phyloP scores from a whole-genome alignment of 345 rosid species.

The Sapria himalayana region DNA sequence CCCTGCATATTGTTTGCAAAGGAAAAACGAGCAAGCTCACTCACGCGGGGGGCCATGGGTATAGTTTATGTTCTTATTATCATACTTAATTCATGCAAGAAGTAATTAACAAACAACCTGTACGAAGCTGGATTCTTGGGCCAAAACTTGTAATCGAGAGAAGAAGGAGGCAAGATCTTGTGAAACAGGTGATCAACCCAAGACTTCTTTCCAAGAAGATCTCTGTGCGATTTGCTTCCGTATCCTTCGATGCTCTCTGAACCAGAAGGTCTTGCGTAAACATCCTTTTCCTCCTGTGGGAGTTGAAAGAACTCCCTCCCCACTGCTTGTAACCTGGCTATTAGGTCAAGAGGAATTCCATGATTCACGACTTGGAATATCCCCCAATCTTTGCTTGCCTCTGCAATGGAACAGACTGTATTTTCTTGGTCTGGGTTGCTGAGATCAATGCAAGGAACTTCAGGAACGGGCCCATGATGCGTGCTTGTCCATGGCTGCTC shows the following conservation, averaged over 20 bases:
- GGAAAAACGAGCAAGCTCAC: background rate
- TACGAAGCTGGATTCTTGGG: conserved; percentile 52
- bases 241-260: conserved; percentile 35
- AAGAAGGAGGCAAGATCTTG: conserved; percentile 50
- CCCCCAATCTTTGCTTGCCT: conserved; percentile 35
- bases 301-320: conserved; percentile 58
- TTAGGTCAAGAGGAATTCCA: conserved; percentile 27
- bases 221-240: conserved; percentile 37
- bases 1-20: conserved; percentile 16
- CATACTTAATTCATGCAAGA: no score
- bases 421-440: conserved; percentile 14
- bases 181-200: conserved; percentile 87
- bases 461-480: conserved; percentile 21
- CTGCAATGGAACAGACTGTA: conserved; percentile 8
- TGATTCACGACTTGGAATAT: conserved; percentile 49
- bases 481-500: conserved; percentile 66
- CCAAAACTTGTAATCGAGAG: conserved; percentile 45
- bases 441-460: conserved; percentile 30
- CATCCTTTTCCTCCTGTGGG: conserved; percentile 36
- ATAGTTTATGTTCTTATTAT: no score
- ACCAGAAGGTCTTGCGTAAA: conserved; percentile 24
- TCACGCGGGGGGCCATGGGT: no score
- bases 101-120: conserved; percentile 20
- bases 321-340: conserved; percentile 22
- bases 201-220: conserved; percentile 29